These are phyloP conservation scores for Cyberlindnera maclurae DNA, from an alignment of 805 yeast species.

Conservation along the genomic window DNA sequence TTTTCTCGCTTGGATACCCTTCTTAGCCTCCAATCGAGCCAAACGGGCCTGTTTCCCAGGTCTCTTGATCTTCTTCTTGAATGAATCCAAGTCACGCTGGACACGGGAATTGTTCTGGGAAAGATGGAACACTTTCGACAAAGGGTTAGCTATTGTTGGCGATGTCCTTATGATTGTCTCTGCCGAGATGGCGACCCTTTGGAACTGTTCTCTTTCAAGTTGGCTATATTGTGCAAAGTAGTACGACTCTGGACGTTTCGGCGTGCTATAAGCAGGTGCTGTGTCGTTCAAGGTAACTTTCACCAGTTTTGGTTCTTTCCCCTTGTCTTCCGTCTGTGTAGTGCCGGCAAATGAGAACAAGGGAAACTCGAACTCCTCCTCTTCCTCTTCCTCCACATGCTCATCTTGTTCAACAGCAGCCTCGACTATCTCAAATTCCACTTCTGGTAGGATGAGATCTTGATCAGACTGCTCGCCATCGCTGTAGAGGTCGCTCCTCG, in stretches of 20 bases:
- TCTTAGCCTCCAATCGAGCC: slow-evolving; percentile 8
- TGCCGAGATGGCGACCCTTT: slow-evolving; percentile 11
- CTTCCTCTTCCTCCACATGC: slow-evolving; percentile 2
- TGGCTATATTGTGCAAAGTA: slow-evolving; percentile 15
- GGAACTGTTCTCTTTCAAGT: slow-evolving; percentile 5
- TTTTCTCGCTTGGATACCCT: slow-evolving; percentile 7
- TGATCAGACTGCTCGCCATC: slow-evolving; percentile 10
- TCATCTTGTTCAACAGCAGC: background rate
- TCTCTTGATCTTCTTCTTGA: slow-evolving; percentile 12
- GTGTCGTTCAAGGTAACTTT: slow-evolving; percentile 20
- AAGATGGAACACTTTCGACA: slow-evolving; percentile 14
- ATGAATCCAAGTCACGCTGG: slow-evolving; percentile 6
- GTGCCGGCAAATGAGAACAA: slow-evolving; percentile 21
- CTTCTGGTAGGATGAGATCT: slow-evolving; percentile 17
- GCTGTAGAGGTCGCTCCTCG: slow-evolving; percentile 18
- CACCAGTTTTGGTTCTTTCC: slow-evolving; percentile 7
- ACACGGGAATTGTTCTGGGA: slow-evolving; percentile 11
- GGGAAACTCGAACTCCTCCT: slow-evolving; percentile 22
- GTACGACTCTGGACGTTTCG: slow-evolving; percentile 19
- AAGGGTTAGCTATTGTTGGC: slow-evolving; percentile 2
- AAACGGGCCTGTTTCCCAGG: slow-evolving; percentile 23
- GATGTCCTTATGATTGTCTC: slow-evolving; percentile 10
- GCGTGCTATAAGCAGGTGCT: slow-evolving; percentile 16
- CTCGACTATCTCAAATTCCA: slow-evolving; percentile 24
- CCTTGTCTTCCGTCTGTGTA: background rate